phyloP scores from a whole-genome alignment of 805 yeast species.

The Saturnispora besseyi region DNA sequence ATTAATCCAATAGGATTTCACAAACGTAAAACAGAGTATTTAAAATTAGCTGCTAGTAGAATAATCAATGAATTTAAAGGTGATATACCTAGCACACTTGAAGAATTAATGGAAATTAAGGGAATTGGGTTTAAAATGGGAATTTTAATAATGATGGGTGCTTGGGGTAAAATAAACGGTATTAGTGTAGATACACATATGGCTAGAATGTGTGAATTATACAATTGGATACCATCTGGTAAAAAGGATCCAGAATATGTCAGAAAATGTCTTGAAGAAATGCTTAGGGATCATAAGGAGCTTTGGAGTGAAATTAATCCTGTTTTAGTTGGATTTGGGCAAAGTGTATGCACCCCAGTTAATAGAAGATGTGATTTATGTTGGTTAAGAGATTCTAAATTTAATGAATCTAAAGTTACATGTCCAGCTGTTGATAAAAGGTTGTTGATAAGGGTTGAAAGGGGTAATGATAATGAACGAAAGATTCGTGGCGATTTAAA shows the following conservation, averaged over 20 bases:
- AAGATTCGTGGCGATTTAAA: slow-evolving; percentile 38
- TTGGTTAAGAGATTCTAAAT: slow-evolving; percentile 33
- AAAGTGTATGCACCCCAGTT: slow-evolving; percentile 69
- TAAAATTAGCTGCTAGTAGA: slow-evolving; percentile 51
- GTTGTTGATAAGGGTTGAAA: slow-evolving; percentile 27
- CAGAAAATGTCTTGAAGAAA: slow-evolving; percentile 53
- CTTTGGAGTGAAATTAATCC: slow-evolving; percentile 85
- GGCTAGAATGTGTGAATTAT: slow-evolving; percentile 68
- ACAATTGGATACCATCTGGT: slow-evolving; percentile 60
- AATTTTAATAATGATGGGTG: slow-evolving; percentile 65
- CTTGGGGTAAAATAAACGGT: slow-evolving; percentile 70
- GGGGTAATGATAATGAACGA: slow-evolving; percentile 17
- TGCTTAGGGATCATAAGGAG: slow-evolving; percentile 53
- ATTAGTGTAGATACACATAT: slow-evolving; percentile 95
- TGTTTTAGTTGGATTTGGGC: slow-evolving; percentile 87
- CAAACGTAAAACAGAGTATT: slow-evolving; percentile 62
- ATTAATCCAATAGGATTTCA: slow-evolving; percentile 87
- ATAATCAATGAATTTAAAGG: slow-evolving; percentile 41
- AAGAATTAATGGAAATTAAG: slow-evolving; percentile 60
- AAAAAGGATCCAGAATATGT: slow-evolving; percentile 68
- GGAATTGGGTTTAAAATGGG: slow-evolving; percentile 99
- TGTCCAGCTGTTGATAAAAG: slow-evolving; percentile 52
- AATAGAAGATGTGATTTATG: slow-evolving; percentile 68
- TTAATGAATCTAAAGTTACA: slow-evolving; percentile 7
- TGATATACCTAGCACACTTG: slow-evolving; percentile 67